Base-by-base conservation (phyloP, 1,284 basidiomycete genomes). In the Agaricales sp. region DNA sequence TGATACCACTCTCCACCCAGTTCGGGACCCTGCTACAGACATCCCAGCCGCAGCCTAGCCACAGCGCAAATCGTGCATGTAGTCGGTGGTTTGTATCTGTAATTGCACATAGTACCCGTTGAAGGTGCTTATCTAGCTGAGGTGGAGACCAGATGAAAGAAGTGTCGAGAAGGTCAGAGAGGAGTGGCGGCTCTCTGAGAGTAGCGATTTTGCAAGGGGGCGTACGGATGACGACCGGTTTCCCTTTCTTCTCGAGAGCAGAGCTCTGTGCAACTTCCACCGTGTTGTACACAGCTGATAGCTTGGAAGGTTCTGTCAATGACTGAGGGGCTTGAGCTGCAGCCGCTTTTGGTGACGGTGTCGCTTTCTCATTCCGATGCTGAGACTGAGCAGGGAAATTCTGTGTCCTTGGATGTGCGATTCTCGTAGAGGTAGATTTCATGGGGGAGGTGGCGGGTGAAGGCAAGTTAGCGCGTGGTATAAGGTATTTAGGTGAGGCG, bases 61-160 rank as follows among this genome's bases (percentile, higher is more conserved):
- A 18, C n/a, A 18, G 24, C 21, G 45, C 45, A 47, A 23, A 26
- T 23, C 24, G 11, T 18, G 22, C 23, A 14, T 30, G 19, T 12
- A 26, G 18, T 47, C 51, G 1, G 24, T 50, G 23, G 52, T 54
- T 19, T 19, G 20, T 20, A 20, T 26, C 24, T 6, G 44, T 20
- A 20, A 49, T 54, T 4, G 30, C 43, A 12, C 25, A 35, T 20
- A 39, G 45, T 8, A 53, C 43, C 37, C n/a, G 11, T 13, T 22
- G 24, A 21, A 45, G 20, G 8, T 26, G 20, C 4, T 6, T 8
- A 45, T 8, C 8, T 6, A 23, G 44, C 51, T 20, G 16, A 20
- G 39, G 39, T 6, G 39, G 18, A 16, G 39, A 41, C 39, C 39
- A 41, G n/a, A 41, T 41, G 16, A 16, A 41, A 6, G 39, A 41